phyloP scores from a whole-genome alignment of 805 yeast species.

The Candida manassasensis region DNA sequence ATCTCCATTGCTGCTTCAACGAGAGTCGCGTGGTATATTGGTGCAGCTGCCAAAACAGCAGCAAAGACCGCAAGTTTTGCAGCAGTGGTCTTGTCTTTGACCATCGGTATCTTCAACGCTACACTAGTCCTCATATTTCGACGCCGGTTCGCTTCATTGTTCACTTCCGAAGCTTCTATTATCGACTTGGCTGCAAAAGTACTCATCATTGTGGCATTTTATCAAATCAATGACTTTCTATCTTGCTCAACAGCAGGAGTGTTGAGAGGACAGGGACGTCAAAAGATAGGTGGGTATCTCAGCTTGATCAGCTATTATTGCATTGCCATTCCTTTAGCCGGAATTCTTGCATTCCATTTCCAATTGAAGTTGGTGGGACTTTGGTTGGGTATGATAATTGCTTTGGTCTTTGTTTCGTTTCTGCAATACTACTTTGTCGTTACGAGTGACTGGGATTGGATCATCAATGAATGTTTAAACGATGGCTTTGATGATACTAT shows the following conservation, averaged over 20 bases:
- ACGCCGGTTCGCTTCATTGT: constrained; percentile 33
- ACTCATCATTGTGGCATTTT: constrained; percentile 44
- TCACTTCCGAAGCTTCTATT: constrained; percentile 37
- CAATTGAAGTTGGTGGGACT: constrained; percentile 40
- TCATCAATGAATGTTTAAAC: constrained; percentile 35
- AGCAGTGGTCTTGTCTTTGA: constrained; percentile 27
- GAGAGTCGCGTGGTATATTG: constrained; percentile 71
- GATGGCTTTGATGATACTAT: constrained; percentile 38
- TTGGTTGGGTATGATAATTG: constrained; percentile 46
- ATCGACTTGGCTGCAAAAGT: constrained; percentile 35
- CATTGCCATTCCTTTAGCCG: constrained; percentile 47
- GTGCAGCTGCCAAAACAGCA: constrained; percentile 50
- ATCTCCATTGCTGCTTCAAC: constrained; percentile 72
- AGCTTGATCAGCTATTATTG: constrained; percentile 45
- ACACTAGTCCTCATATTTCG: constrained; percentile 34
- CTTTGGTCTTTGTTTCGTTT: constrained; percentile 37
- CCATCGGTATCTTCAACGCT: constrained; percentile 35
- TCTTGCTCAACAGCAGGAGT: constrained; percentile 50
- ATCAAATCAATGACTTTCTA: constrained; percentile 48
- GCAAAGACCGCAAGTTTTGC: constrained; percentile 34
- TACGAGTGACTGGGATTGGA: constrained; percentile 39
- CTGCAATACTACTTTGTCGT: constrained; percentile 38
- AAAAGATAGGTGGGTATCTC: constrained; percentile 50
- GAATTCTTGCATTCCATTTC: constrained; percentile 38
- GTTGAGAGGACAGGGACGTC: constrained; percentile 56